Base-by-base conservation (phyloP, 192 early-diverging fungal species). In the Linnemannia elongata region DNA sequence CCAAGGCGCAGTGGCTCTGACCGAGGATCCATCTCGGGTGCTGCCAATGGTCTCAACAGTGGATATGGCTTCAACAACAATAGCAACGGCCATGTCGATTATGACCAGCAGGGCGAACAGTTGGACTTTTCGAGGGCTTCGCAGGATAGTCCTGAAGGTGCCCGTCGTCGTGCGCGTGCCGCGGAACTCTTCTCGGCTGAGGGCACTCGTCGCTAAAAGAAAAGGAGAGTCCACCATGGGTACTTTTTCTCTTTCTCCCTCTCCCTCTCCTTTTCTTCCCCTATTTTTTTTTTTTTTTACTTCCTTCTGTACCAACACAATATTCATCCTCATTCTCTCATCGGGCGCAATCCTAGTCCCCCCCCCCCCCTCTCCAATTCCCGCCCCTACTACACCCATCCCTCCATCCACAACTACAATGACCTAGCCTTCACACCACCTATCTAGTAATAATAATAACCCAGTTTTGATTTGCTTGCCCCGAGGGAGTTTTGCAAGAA, bases 121-220 rank as follows among this genome's bases (percentile, higher is more conserved):
- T 36, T 69, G 70, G 41, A 35, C 60, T 41, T 75, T 75, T 4
- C 18, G 6, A 36, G 63, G 12, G 38, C 57, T 27, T 35, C 52
- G 27, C 73, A 71, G 49, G 78, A 79, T 36, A 86, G 83, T 33
- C 83, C 83, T 17, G 83, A 86, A 33, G 66, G 79, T 39, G 78
- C 85, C 20, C 79, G 80, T 18, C 79, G 85, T 7, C 85, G 85
- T 71, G 85, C 85, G 8, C 85, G 85, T 66, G 85, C 85, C 54
- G 85, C 85, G 15, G 85, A 87, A 68, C 60, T 87, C 38, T 87
- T 87, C 68, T 81, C 85, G 4, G 85, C 85, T 1, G 79, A 87
- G 36, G 39, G 83, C 38, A 44, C 30, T 71, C 79, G 85, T 20
- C 79, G 71, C 44, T 87, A 87, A 66, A 41, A 68, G 30, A 33